Evolutionary conservation across 129 eudicot genomes (phyloP), one percentile per base, ranked within the genome.

Genomic region (Cynara cardunculus): DNA sequence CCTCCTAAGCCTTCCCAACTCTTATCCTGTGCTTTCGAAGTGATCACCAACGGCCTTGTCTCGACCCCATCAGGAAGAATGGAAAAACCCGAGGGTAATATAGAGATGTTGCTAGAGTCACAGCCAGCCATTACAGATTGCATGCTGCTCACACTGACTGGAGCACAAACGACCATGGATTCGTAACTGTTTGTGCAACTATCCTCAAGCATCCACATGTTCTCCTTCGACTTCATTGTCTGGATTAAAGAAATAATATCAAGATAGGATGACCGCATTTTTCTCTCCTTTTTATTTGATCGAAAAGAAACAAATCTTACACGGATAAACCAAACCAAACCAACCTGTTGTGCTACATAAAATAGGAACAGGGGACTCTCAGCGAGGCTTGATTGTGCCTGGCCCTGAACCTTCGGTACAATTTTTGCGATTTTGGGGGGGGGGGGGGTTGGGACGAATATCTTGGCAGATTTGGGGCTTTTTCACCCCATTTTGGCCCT

Each of bases 11-110:
- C 49, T 82, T 94, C 97, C 49, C 84, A 10, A 84, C 82, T 83
- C 78, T 88, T 89, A 69, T 90, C 91, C 39, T 82, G 89, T 32
- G 86, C 82, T 84, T 80, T 89, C 1, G 98, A 87, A 4, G 88
- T 85, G 82, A 92, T 89, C 26, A 96, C 96, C 78, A 75, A 81
- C 11, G 97, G 93, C 87, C 99, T 83, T 14, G 94, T 88, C 74
- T 96, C 98, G 5, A 89, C 67, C 41, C 98, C 99, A 67, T 96
- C 99, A 0, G 98, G 96, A 12, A 92, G 93, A 72, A 96, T 93
- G 18, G 99, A 91, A 82, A 96, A 96, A 49, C 99, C 99, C 0
- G 98, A 93, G 32, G 99, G 90, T 79, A 96, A 80, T 41, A 93
- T 73, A 2, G 98, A 84, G n/a, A 92, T 78, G 68, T 73, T 86